Evolutionary conservation across 306 rosid genomes (phyloP).

Genomic region (Sindora glabra): DNA sequence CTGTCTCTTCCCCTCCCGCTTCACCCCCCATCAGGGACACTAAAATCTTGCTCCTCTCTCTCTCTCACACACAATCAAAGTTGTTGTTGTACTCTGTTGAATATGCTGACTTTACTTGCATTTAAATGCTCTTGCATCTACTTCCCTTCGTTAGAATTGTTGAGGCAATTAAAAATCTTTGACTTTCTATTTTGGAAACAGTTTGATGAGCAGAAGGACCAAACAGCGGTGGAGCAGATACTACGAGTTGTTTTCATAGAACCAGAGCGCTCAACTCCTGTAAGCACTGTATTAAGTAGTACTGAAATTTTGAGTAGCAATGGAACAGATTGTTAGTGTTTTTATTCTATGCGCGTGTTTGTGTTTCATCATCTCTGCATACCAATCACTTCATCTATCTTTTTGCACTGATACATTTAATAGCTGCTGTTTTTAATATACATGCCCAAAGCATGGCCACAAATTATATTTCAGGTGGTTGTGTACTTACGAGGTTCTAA

Average conservation of each 20-base stretch:
- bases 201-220: slow-evolving; percentile 96
- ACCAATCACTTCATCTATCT: background rate
- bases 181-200: slow-evolving; percentile 16
- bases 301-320: background rate
- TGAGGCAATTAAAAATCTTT: background rate
- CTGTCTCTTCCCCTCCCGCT: background rate
- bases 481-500: background rate
- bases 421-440: background rate
- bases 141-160: background rate
- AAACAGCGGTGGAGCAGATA: slow-evolving; percentile 81
- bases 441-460: background rate
- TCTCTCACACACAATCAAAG: too few species aligned
- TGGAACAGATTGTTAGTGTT: background rate
- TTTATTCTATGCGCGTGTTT: background rate
- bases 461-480: background rate
- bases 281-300: slow-evolving; percentile 38
- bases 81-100: too few species aligned
- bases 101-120: too few species aligned
- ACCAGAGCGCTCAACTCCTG: slow-evolving; percentile 74
- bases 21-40: background rate
- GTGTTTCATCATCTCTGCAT: background rate
- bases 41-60: background rate
- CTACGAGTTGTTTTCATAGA: slow-evolving; percentile 83
- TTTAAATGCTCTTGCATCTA: too few species aligned
- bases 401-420: background rate